Conservation (phyloP, 129 eudicot genomes). For the Flaveria sonorensis region DNA sequence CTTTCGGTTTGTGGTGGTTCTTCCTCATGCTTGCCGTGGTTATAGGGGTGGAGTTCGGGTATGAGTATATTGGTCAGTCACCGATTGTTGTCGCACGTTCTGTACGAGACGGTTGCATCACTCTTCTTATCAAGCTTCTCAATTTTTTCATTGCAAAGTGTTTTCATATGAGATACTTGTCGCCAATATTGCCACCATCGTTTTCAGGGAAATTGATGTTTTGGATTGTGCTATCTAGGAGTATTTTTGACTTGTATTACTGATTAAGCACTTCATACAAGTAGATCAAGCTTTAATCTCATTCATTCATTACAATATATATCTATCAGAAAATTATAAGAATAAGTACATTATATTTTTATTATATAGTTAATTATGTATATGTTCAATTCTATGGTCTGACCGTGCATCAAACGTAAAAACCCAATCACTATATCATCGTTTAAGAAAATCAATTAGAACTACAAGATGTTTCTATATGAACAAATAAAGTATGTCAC, state of each 20-base stretch:
- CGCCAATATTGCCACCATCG: slow-evolving; percentile 17
- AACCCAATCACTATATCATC: no score
- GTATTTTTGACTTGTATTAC: slow-evolving; percentile 3
- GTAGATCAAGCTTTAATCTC: no score
- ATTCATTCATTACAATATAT: no score
- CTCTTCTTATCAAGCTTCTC: slow-evolving; percentile 29
- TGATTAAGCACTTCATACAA: not conserved
- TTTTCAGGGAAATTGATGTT: slow-evolving; percentile 23
- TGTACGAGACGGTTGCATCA: slow-evolving; percentile 21
- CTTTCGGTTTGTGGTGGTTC: not conserved
- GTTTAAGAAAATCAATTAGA: no score
- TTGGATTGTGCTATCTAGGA: slow-evolving; percentile 30
- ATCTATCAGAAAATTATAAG: no score
- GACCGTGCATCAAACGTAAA: no score
- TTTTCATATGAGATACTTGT: slow-evolving; percentile 33
- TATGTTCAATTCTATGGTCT: no score
- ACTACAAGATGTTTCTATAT: no score
- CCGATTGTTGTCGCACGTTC: not conserved
- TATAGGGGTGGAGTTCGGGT: not conserved
- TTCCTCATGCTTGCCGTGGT: not conserved
- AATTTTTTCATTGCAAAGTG: slow-evolving; percentile 36
- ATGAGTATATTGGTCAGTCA: slow-evolving; percentile 1
- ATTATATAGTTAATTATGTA: no score
- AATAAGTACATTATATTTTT: no score
- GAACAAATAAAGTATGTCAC: no score